Base-by-base conservation (phyloP, 768 basidiomycete genomes). In the Clitopilus passeckerianus region DNA sequence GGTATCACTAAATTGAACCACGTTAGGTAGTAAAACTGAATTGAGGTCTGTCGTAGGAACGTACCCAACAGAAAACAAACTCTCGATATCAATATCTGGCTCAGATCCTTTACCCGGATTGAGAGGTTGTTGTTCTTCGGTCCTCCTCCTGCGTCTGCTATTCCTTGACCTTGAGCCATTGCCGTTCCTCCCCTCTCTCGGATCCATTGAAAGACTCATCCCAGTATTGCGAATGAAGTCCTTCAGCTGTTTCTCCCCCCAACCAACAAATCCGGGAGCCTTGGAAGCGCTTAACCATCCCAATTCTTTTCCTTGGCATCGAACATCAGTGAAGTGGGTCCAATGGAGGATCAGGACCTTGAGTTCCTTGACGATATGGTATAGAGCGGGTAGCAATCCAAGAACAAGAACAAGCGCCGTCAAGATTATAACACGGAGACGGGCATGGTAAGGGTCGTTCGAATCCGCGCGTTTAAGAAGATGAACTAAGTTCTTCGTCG, bases 211-310 rank as follows among this genome's bases (percentile, higher is more conserved):
- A 18, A 83, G 83, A 66, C 87, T 86, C n/a, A 90, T 70, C 1
- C 90, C 87, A 30, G 79, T 74, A 68, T 85, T 86, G 58, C 84
- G 70, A 22, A 92, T 73, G 65, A 84, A 85, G 62, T 87, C 85
- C 71, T 90, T 90, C 61, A 93, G 66, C 27, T 80, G 77, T 64
- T 85, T 84, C 70, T 93, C 91, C 9, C 89, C 86, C 87, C 86
- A 87, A 1, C 83, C 84, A 6, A 77, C 75, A 61, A 90, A 87
- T 2, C 88, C 89, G 16, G 86, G 86, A 2, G 89, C 88, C 22
- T 76, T 70, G 4, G 71, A 74, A 0, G 81, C 83, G 65, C 85
- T 84, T 43, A 92, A 72, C 86, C 90, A 92, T 6, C 84, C 91
- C 74, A 94, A 78, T 65, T 93, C 90, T 60, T 85, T 77, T 2